Percentiles rank a stretch among this genome's conserved stretches.
Conservation (phyloP, 805 yeast species). For the Starmerella davenportii region DNA sequence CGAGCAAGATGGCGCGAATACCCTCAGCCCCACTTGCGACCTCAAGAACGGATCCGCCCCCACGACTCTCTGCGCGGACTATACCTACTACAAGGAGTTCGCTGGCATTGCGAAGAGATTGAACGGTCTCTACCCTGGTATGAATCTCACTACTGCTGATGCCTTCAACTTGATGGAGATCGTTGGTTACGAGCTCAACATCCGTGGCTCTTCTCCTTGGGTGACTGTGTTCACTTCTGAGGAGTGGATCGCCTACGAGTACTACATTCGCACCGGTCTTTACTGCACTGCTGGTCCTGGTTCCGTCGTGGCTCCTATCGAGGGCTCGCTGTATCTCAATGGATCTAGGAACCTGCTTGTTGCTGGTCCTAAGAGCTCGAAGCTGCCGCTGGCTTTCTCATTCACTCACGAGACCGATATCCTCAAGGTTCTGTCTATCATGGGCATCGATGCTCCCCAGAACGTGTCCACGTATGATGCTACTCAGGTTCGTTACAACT, state of each 20-base stretch:
- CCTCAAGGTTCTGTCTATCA: constrained; percentile 30
- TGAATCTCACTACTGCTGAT: constrained; percentile 27
- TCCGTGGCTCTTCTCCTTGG: constrained; percentile 30
- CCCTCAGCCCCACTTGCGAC: constrained; percentile 15
- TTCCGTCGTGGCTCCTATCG: constrained; percentile 15
- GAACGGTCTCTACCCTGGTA: constrained; percentile 19
- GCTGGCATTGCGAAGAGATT: constrained; percentile 15
- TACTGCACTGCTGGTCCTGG: constrained; percentile 38
- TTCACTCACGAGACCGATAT: constrained; percentile 45
- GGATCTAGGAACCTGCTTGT: constrained; percentile 33
- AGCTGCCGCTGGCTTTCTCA: constrained; percentile 27
- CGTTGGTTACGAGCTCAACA: constrained; percentile 34
- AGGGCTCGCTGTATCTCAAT: constrained; percentile 32
- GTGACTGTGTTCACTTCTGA: constrained; percentile 29
- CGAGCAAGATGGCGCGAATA: constrained; percentile 17
- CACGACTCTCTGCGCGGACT: constrained; percentile 2
- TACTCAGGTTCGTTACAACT: constrained; percentile 28
- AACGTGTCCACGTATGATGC: constrained; percentile 23
- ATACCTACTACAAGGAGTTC: constrained; percentile 8
- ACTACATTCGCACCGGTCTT: constrained; percentile 26
- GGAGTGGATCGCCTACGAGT: constrained; percentile 30
- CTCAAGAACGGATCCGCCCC: constrained; percentile 15
- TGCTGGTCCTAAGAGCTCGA: constrained; percentile 24
- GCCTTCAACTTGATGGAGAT: constrained; percentile 27
- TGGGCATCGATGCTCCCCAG: constrained; percentile 31